Percentiles rank a stretch among this genome's conserved stretches.
Conservation (phyloP, 2,329 filamentous ascomycete species). For the Alternaria angustiovoidea region DNA sequence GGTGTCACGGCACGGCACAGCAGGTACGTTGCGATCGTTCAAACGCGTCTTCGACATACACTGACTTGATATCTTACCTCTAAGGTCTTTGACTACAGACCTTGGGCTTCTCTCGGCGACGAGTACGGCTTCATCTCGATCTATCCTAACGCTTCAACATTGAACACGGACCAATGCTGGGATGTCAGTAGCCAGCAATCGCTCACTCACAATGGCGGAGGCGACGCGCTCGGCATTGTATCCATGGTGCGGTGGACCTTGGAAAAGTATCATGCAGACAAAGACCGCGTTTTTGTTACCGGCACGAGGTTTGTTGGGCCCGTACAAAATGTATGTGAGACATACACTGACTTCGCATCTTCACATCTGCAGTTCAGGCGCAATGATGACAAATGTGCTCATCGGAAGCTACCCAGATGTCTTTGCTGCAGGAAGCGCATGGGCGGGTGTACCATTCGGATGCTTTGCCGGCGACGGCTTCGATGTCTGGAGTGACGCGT, state of each 20-base stretch:
- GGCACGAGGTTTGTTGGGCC: conserved; percentile 29
- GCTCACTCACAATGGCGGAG: conserved; percentile 44
- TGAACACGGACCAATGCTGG: conserved; percentile 47
- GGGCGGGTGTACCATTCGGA: conserved; percentile 47
- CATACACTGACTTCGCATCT: not conserved
- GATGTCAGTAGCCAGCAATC: conserved; percentile 46
- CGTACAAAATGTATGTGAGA: not conserved
- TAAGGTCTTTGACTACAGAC: conserved; percentile 36
- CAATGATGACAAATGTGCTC: conserved; percentile 49
- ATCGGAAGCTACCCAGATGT: conserved; percentile 46
- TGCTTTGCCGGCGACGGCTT: conserved; percentile 46
- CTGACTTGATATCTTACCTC: not conserved
- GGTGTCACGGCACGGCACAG: conserved; percentile 38
- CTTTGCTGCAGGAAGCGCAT: conserved; percentile 46
- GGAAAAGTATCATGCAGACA: conserved; percentile 39
- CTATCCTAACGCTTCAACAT: conserved; percentile 36
- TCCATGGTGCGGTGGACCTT: conserved; percentile 43
- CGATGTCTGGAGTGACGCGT: conserved; percentile 43
- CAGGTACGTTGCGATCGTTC: not conserved
- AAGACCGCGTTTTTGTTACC: conserved; percentile 43
- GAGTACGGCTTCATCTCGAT: conserved; percentile 48
- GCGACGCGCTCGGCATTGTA: conserved; percentile 45
- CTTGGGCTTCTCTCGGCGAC: conserved; percentile 42
- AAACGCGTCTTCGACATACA: not conserved
- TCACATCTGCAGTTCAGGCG: conserved; percentile 34